Base-by-base conservation (phyloP, 331 rosid genomes). In the Telfairia occidentalis region DNA sequence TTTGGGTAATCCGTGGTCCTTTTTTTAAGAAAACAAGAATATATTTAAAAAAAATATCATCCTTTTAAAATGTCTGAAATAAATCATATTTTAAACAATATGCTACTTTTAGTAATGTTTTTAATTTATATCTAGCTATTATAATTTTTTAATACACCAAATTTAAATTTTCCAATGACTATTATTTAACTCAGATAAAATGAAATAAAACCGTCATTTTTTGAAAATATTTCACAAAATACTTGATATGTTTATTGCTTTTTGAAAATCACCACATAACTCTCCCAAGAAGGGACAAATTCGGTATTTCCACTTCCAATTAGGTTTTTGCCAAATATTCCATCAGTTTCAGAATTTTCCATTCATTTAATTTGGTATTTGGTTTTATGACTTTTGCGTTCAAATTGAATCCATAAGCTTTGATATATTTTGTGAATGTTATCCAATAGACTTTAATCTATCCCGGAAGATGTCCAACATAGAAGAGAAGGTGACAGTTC, bases 381-480 rank as follows among this genome's bases (percentile, higher is more conserved):
- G 15, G 29, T 64, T 42, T 0, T 2, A 6, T 28, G 15, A 16
- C 26, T 45, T 70, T 28, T 23, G 58, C 23, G 37, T 43, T 23
- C 12, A 43, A 43, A n/a, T n/a, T n/a, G n/a, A n/a, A n/a, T 43
- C 37, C 73, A 40, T 6, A 43, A 43, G 30, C 50, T 43, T 23
- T n/a, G 21, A 26, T 13, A 26, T 13, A 1, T 7, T 7, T 7
- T 28, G 21, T 29, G 29, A 18, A 16, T 32, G 45, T 78, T 82
- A 81, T 74, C 57, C 65, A 81, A 82, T 75, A n/a, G 81, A 77
- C 65, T 86, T 86, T 52, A 89, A 61, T 40, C 43, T 87, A 61
- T 87, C 92, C 82, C 96, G 86, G 64, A 94, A 87, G 59, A 88
- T 79, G 60, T 79, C 83, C 81, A 94, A 78, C 84, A 94, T 88